Evolutionary conservation across 1,284 basidiomycete species (phyloP).

Genomic region (Microbotryum saponariae): DNA sequence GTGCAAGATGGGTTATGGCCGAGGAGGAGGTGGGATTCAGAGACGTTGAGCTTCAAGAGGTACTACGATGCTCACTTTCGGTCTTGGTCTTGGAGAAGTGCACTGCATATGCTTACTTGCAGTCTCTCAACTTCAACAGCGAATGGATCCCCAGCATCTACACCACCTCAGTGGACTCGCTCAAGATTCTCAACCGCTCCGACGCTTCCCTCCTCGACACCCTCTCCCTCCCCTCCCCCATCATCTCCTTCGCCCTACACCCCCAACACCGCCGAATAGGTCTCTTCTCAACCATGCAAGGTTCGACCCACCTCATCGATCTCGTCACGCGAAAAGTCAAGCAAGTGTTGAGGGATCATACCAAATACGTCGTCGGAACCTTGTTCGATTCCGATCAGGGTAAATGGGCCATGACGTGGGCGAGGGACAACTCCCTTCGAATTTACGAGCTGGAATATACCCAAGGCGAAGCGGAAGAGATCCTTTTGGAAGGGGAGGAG

Average conservation of each 20-base stretch:
- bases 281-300: constrained; percentile 33
- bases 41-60: constrained; percentile 20
- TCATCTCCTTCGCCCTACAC: constrained; percentile 24
- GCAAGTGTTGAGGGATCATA: constrained; percentile 23
- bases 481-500: constrained; percentile 18
- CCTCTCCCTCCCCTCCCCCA: constrained; percentile 20
- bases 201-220: constrained; percentile 28
- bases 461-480: not conserved
- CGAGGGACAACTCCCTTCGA: constrained; percentile 27
- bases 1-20: constrained; percentile 17
- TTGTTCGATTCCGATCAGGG: not conserved
- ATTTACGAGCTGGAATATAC: constrained; percentile 16
- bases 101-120: not conserved
- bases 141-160: constrained; percentile 25
- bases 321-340: constrained; percentile 23
- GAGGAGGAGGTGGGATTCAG: constrained; percentile 26
- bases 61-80: not conserved
- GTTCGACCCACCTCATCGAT: constrained; percentile 25
- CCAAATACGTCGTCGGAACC: constrained; percentile 3
- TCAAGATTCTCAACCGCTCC: constrained; percentile 22
- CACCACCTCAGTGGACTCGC: constrained; percentile 32
- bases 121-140: not conserved
- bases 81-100: no score
- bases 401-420: constrained; percentile 27
- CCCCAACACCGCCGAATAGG: constrained; percentile 20